phyloP scores from a whole-genome alignment of 2,329 filamentous ascomycete species.

The Clathrospora elynae region DNA sequence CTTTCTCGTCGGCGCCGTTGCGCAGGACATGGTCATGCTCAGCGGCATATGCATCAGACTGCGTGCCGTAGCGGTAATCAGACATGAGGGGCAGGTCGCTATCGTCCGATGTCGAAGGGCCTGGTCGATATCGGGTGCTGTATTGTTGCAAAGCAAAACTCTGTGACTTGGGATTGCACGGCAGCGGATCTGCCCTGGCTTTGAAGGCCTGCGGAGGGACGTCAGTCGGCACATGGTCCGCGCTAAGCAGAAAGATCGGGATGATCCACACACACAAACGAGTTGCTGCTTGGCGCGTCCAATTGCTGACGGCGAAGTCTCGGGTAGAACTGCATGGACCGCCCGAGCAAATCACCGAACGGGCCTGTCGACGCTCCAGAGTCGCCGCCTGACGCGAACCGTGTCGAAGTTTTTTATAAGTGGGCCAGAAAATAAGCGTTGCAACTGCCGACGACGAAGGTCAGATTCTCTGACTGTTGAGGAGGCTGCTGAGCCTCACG shows the following conservation, averaged over 20 bases:
- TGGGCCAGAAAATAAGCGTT: conserved; percentile 10
- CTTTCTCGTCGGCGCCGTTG: conserved; percentile 28
- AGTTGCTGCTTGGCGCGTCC: conserved; percentile 24
- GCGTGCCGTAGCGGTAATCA: conserved; percentile 38
- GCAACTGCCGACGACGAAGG: conserved; percentile 9
- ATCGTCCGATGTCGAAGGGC: conserved; percentile 17
- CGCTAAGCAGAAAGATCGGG: conserved; percentile 29
- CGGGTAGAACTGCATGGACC: conserved; percentile 18
- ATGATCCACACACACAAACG: no score
- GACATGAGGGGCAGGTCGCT: conserved; percentile 24
- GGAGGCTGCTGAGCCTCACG: conserved; percentile 2
- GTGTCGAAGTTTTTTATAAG: conserved; percentile 23
- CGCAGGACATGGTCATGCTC: conserved; percentile 37
- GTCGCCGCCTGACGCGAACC: conserved; percentile 14
- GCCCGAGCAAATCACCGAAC: conserved; percentile 26
- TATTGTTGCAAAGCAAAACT: conserved; percentile 26
- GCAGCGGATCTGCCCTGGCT: conserved; percentile 29
- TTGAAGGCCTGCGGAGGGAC: conserved; percentile 37
- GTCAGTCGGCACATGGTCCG: conserved; percentile 32
- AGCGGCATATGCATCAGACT: conserved; percentile 43
- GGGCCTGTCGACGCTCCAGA: conserved; percentile 7
- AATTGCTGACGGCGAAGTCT: conserved; percentile 12
- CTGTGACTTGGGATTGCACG: conserved; percentile 12
- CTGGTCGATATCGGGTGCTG: conserved; percentile 13
- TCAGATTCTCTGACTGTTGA: conserved; percentile 2